phyloP scores from a whole-genome alignment of 768 basidiomycete genomes.

The Mycena chlorophos region DNA sequence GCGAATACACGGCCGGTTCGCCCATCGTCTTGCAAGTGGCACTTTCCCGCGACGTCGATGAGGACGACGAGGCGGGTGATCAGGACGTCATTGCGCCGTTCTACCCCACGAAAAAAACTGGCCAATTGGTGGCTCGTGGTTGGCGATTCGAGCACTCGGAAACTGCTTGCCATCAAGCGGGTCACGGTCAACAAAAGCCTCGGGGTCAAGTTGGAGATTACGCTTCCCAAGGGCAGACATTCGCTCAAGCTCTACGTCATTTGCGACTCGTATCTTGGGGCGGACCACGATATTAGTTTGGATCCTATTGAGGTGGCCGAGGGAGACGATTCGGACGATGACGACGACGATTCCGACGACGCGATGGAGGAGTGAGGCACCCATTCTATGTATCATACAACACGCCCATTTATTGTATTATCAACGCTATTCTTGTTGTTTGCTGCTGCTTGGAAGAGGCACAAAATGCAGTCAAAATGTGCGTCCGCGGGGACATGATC shows the following conservation, averaged over 20 bases:
- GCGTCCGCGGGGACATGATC: too few species aligned
- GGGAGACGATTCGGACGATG: slow-evolving; percentile 84
- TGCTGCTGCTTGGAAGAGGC: too few species aligned
- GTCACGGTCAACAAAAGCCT: slow-evolving; percentile 88
- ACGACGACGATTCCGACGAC: slow-evolving; percentile 71
- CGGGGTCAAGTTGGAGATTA: slow-evolving; percentile 87
- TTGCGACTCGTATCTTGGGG: slow-evolving; percentile 88
- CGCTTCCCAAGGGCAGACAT: slow-evolving; percentile 81
- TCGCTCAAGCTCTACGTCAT: slow-evolving; percentile 86
- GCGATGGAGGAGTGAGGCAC: slow-evolving; percentile 60
- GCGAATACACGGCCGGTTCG: slow-evolving; percentile 80
- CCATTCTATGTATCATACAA: slow-evolving; percentile 13
- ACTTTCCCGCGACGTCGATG: slow-evolving; percentile 80
- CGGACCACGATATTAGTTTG: slow-evolving; percentile 87
- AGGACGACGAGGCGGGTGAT: slow-evolving; percentile 70
- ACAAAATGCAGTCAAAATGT: too few species aligned
- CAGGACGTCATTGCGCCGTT: slow-evolving; percentile 90
- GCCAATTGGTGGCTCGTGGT: slow-evolving; percentile 98
- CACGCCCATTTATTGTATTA: slow-evolving; percentile 3
- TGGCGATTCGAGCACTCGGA: slow-evolving; percentile 77
- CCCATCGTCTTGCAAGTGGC: slow-evolving; percentile 81
- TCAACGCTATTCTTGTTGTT: slow-evolving; percentile 7
- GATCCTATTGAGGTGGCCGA: slow-evolving; percentile 86
- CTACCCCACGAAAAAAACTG: slow-evolving; percentile 87
- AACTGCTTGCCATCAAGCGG: slow-evolving; percentile 83